These are phyloP conservation scores for Yarrowia hollandica DNA, from an alignment of 805 yeast genomes.

Conservation along the genomic window DNA sequence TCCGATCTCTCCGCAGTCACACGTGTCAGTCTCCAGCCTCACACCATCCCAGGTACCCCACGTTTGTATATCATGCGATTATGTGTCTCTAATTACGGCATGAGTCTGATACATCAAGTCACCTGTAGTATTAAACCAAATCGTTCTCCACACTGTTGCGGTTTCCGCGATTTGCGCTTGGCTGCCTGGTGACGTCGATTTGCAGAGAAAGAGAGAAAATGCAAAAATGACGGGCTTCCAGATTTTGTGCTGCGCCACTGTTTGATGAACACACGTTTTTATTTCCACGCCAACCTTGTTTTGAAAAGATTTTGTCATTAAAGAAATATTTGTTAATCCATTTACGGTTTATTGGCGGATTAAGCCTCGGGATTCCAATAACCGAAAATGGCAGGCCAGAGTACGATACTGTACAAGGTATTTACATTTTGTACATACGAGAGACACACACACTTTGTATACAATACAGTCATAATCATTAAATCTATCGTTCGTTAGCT, in stretches of 20 bases:
- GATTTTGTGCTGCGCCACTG: slow-evolving; percentile 14
- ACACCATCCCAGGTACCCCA: not conserved
- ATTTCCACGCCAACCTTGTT: not conserved
- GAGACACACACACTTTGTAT: too few species aligned
- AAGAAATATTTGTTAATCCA: not conserved
- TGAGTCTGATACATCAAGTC: too few species aligned
- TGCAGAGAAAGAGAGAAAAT: not conserved
- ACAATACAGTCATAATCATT: not conserved
- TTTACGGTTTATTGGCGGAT: not conserved
- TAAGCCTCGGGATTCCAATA: not conserved
- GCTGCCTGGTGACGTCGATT: slow-evolving; percentile 4
- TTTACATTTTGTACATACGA: too few species aligned
- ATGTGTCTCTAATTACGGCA: not conserved
- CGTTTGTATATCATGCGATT: not conserved
- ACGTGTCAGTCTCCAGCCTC: not conserved
- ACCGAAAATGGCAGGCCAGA: not conserved
- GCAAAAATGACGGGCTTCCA: too few species aligned
- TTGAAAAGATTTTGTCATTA: not conserved
- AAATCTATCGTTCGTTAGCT: slow-evolving; percentile 14
- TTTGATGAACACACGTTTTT: slow-evolving; percentile 1
- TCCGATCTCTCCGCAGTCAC: too few species aligned
- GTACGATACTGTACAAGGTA: too few species aligned
- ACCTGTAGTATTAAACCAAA: too few species aligned
- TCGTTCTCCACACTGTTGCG: not conserved
- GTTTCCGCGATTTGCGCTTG: slow-evolving; percentile 17